phyloP scores from a whole-genome alignment of 805 yeast species.

The Kockiozyma suomiensis region DNA sequence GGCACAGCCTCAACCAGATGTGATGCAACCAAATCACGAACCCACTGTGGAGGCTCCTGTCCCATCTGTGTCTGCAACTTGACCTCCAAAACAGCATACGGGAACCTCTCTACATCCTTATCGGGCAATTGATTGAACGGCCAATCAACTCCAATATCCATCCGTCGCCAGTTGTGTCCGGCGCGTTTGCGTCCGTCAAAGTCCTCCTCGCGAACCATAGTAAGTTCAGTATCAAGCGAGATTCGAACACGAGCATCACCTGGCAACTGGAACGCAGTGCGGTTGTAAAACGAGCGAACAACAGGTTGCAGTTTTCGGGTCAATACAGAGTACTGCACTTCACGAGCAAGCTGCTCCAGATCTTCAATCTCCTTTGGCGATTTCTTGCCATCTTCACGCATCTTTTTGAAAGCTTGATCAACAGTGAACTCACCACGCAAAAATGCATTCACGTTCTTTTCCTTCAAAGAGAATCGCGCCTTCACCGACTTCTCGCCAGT shows the following conservation, averaged over 20 bases:
- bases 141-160: conserved; percentile 96
- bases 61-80: conserved; percentile 97
- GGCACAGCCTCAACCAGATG: conserved; percentile 98
- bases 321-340: conserved; percentile 86
- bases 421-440: conserved; percentile 84
- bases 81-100: conserved; percentile 96
- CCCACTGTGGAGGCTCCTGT: conserved; percentile 99
- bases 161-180: conserved; percentile 93
- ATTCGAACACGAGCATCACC: conserved; percentile 99
- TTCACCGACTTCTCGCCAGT: conserved; percentile 99
- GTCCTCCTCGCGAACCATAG: conserved; percentile 98
- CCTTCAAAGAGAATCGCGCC: conserved; percentile 92
- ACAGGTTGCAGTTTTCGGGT: conserved; percentile 89
- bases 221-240: conserved; percentile 91
- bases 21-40: conserved; percentile 83
- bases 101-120: conserved; percentile 86
- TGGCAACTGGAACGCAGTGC: conserved; percentile 98
- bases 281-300: conserved; percentile 91
- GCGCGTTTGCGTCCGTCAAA: conserved; percentile 93
- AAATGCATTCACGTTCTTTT: conserved; percentile 84
- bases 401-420: conserved; percentile 85
- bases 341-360: conserved; percentile 87
- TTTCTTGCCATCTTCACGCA: conserved; percentile 90
- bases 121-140: conserved; percentile 88
- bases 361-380: conserved; percentile 84